These are phyloP conservation scores for Zizania palustris DNA, from an alignment of 202 grass and related monocot species.

Conservation along the genomic window DNA sequence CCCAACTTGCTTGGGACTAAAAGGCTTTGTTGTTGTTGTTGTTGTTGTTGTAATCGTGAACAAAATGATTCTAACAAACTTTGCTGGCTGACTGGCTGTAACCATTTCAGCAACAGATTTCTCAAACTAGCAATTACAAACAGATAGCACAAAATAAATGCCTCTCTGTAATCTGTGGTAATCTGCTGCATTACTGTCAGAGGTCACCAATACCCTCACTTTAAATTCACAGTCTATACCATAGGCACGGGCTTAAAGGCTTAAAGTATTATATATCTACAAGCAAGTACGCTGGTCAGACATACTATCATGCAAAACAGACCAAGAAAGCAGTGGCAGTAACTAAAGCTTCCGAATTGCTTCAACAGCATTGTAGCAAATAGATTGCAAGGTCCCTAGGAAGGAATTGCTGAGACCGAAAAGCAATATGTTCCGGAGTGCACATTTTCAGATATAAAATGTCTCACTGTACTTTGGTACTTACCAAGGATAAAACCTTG, in stretches of 20 bases:
- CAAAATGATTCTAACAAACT: no score
- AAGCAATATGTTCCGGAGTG: constrained; percentile 24
- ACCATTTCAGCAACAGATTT: neutral
- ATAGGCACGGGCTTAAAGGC: neutral
- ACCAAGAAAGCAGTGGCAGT: constrained; percentile 13
- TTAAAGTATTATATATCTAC: neutral
- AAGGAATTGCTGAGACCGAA: constrained; percentile 12
- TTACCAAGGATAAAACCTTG: constrained; percentile 96
- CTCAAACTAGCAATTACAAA: neutral
- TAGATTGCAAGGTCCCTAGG: neutral
- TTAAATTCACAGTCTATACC: neutral
- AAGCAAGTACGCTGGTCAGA: constrained; percentile 3
- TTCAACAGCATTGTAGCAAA: constrained; percentile 4
- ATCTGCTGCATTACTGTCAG: constrained; percentile 12
- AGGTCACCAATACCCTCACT: constrained; percentile 30
- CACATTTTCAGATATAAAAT: constrained; percentile 32
- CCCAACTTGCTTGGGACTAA: no score
- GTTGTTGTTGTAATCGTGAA: no score
- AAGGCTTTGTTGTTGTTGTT: no score
- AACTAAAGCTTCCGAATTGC: constrained; percentile 18
- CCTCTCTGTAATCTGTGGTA: neutral
- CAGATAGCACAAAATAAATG: constrained; percentile 11
- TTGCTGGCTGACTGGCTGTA: no score
- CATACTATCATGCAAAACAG: neutral
- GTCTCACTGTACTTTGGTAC: constrained; percentile 36